phyloP scores from a whole-genome alignment of 2,329 filamentous ascomycete genomes.

The Fusarium sp. region DNA sequence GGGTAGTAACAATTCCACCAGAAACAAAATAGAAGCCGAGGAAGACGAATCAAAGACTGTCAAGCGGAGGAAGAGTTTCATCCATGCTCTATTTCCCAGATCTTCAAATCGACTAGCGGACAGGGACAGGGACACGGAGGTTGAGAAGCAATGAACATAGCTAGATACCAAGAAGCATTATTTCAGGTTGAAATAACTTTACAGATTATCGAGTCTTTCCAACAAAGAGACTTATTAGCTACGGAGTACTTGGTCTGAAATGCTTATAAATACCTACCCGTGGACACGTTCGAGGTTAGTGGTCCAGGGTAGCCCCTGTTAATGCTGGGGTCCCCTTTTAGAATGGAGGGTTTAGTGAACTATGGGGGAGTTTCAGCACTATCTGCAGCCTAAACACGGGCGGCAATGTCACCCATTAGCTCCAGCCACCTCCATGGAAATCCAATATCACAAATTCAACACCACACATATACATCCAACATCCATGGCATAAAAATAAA shows the following conservation, averaged over 20 bases:
- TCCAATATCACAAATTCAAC: constrained; percentile 3
- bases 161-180: not conserved
- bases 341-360: constrained; percentile 17
- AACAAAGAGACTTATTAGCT: no score
- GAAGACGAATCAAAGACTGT: constrained; percentile 39
- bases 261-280: no score
- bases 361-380: constrained; percentile 23
- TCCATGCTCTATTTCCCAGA: constrained; percentile 57
- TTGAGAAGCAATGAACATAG: not conserved
- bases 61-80: constrained; percentile 62
- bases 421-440: constrained; percentile 22
- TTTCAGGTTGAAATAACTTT: not conserved
- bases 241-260: no score
- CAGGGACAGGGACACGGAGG: not conserved
- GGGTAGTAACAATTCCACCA: not conserved
- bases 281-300: not conserved
- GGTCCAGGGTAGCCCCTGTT: constrained; percentile 1
- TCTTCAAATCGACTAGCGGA: constrained; percentile 22
- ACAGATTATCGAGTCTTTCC: not conserved
- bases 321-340: not conserved
- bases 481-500: not conserved
- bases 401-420: constrained; percentile 17
- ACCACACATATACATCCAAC: constrained; percentile 4
- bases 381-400: constrained; percentile 8
- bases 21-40: not conserved